A percentile compares a stretch with the other conserved stretches of the same genome.
Evolutionary conservation across 768 basidiomycete species (phyloP).

Genomic region (Pulveroboletus sp.): DNA sequence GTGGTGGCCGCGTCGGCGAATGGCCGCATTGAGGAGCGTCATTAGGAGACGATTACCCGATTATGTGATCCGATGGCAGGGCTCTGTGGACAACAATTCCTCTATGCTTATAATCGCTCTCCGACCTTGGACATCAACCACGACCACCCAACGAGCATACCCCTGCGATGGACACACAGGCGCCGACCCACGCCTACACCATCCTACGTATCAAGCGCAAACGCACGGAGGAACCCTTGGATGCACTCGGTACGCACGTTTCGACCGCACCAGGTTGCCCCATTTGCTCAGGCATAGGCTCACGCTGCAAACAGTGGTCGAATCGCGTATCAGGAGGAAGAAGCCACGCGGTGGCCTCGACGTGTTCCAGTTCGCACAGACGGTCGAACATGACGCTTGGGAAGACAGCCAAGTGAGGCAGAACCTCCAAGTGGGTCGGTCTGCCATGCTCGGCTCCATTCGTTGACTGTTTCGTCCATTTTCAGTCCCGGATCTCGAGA

Average conservation of each 20-base stretch:
- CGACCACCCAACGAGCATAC: background rate
- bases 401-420: conserved; percentile 53
- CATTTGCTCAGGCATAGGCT: conserved; percentile 15
- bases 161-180: conserved; percentile 20
- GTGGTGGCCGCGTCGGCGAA: no score
- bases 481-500: conserved; percentile 55
- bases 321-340: conserved; percentile 57
- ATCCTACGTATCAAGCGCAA: conserved; percentile 82
- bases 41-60: background rate
- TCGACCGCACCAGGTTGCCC: conserved; percentile 8
- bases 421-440: conserved; percentile 54
- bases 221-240: conserved; percentile 75
- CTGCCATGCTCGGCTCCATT: background rate
- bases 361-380: conserved; percentile 79
- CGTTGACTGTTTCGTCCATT: background rate
- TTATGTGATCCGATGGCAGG: conserved; percentile 10
- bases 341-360: conserved; percentile 52
- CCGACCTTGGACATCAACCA: no score
- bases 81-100: background rate
- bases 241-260: conserved; percentile 61
- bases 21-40: no score
- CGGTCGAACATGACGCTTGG: conserved; percentile 69
- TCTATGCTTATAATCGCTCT: no score
- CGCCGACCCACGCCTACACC: conserved; percentile 47
- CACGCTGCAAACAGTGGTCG: conserved; percentile 46